Evolutionary conservation across 768 basidiomycete genomes (phyloP), one percentile per base, ranked within the genome.

Genomic region (Termitomyces sp.): DNA sequence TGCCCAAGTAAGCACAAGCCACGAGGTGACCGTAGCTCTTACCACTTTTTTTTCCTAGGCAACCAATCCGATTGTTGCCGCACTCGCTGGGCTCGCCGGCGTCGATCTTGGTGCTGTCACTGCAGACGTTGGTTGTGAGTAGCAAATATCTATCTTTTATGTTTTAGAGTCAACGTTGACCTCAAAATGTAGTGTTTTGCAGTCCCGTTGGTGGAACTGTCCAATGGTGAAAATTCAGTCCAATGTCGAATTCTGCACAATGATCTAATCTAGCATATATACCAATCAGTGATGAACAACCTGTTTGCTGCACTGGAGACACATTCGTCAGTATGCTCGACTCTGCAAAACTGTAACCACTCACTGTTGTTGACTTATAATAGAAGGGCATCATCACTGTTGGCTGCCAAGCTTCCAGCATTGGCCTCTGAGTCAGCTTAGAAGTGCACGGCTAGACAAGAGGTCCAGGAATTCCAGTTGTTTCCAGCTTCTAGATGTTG

Each of bases 231-330:
- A 18, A 29, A 4, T 8, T 14, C 2, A 14, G 4, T 24, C 27
- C 16, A 16, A 22, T 29, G 9, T 20, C 18, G 18, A 51, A 12
- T 51, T 39, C 6, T 9, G 24, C n/a, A 2, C 9, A 27, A 39
- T 10, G 1, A 42, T 43, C 22, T 43, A 13, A 43, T 41, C 14
- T 3, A 51, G 9, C 26, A 13, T 10, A 26, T 51, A 18, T 1
- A 13, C 24, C 5, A 7, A 24, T 53, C 13, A 61, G 64, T 59
- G 43, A 39, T 29, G 13, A 43, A 13, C 61, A 66, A 50, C 43
- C 59, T 14, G 61, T 53, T 49, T 66, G 65, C 58, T 66, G 65
- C 60, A 53, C 56, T 31, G 57, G 58, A 41, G 57, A 65, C 55
- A 62, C 18, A 43, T 62, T 65, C 46, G 65, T 65, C 32, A 58